Evolutionary conservation across 257 asterid species (phyloP), one percentile per base, ranked within the genome.

Genomic region (Voacanga thouarsii): DNA sequence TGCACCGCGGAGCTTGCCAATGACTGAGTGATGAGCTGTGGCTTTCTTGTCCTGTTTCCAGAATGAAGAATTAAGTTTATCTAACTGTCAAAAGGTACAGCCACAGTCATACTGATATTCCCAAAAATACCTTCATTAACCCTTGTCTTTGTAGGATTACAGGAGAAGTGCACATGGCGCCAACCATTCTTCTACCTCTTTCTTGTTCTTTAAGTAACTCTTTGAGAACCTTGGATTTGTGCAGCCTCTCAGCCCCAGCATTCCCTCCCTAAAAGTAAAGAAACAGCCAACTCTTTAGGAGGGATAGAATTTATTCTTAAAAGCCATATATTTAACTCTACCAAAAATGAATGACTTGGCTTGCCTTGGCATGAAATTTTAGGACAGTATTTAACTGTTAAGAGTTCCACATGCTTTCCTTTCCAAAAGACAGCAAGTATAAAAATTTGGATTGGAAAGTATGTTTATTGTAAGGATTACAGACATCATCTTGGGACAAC

Each of bases 201-300:
- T 87, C 85, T 78, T 93, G 98, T 80, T 95, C 97, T 84, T 90
- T 91, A 10, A 95, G 88, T 88, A 95, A 72, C 76, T 88, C 89
- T 87, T 90, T 95, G 73, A 95, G 91, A 79, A 90, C 65, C 83
- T 77, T 86, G 6, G 97, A 95, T 83, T 86, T 93, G 49, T 84
- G 85, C 28, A 93, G 84, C 86, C 90, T 81, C 78, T 89, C 96
- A 5, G 85, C 63, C 43, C 89, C 94, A 9, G 78, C 72, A 53
- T 61, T 51, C 49, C 96, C 97, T 77, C 99, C 99, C 99, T 95
- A 83, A 4, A 44, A 76, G 53, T 61, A 63, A 50, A 81, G 82
- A 59, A 72, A 33, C 60, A 82, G 75, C 45, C 39, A 60, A 28
- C 18, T 26, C 61, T 43, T 66, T 41, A 53, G 24, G 55, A 39